phyloP scores from a whole-genome alignment of 176 grass and related monocot species.

The Ampelocalamus luodianensis region DNA sequence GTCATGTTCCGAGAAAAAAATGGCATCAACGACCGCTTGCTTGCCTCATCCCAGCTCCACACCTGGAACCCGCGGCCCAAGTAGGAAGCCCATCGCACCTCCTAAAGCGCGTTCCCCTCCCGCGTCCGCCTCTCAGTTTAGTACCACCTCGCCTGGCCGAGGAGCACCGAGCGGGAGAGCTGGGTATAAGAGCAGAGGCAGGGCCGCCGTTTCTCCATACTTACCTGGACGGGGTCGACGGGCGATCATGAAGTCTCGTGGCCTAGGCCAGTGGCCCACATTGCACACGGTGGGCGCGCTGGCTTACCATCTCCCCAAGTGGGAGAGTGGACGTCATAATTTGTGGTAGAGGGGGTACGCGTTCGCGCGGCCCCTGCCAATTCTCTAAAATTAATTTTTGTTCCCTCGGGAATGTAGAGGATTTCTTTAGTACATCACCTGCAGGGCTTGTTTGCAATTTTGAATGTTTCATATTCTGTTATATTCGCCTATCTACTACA shows the following conservation, averaged over 20 bases:
- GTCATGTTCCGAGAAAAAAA: neutral
- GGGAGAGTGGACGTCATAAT: constrained; percentile 66
- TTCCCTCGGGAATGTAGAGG: no score
- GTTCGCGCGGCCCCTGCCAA: constrained; percentile 63
- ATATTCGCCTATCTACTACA: no score
- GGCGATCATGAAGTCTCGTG: constrained; percentile 21
- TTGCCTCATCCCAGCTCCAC: neutral
- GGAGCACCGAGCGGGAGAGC: rapidly evolving
- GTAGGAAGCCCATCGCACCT: no score
- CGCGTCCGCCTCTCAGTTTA: neutral
- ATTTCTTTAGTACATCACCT: no score
- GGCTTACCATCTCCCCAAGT: constrained; percentile 44
- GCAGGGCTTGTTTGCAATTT: no score
- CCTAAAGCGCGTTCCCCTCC: no score
- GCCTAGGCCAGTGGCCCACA: constrained; percentile 50
- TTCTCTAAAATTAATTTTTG: no score
- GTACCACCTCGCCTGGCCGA: constrained; percentile 23
- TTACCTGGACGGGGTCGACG: constrained; percentile 52
- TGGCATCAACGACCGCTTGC: no score
- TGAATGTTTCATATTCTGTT: no score
- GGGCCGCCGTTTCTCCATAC: neutral
- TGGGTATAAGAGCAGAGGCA: rapidly evolving
- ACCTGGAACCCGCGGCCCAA: neutral
- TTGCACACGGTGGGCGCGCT: constrained; percentile 39
- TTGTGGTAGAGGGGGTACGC: constrained; percentile 73